Conservation (phyloP, 225 moss, liverwort and hornwort species). For the Physcomitrium patens region DNA sequence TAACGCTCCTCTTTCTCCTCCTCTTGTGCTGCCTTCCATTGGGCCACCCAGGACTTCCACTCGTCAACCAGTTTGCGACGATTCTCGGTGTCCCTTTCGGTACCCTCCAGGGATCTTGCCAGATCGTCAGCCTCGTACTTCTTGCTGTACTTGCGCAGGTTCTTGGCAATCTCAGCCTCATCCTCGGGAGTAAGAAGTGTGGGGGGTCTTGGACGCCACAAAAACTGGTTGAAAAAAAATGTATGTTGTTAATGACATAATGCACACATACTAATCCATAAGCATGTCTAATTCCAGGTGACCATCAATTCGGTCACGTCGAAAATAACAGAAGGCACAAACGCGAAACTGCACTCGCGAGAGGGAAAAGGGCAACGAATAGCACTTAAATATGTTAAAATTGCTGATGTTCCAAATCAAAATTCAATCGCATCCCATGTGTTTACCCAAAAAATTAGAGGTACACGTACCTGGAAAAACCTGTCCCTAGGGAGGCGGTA, state of each 20-base stretch:
- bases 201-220: slow-evolving; percentile 98
- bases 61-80: slow-evolving; percentile 89
- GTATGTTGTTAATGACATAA: too few relatives aligned
- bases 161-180: slow-evolving; percentile 79
- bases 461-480: slow-evolving; percentile 81
- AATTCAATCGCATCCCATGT: too few relatives aligned
- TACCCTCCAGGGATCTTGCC: slow-evolving; percentile 46
- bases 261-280: too few relatives aligned
- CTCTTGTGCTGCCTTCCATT: slow-evolving; percentile 73
- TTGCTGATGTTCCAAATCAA: too few relatives aligned
- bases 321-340: too few relatives aligned
- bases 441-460: background rate
- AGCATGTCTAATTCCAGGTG: too few relatives aligned
- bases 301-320: too few relatives aligned
- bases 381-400: too few relatives aligned
- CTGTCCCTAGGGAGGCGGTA: slow-evolving; percentile 89
- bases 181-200: slow-evolving; percentile 74
- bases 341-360: too few relatives aligned
- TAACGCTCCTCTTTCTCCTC: slow-evolving; percentile 74
- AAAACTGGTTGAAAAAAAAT: slow-evolving; percentile 51
- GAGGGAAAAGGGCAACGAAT: too few relatives aligned
- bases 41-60: slow-evolving; percentile 75
- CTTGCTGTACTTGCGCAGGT: slow-evolving; percentile 85
- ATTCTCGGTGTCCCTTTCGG: slow-evolving; percentile 79
- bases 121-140: slow-evolving; percentile 90